These are phyloP conservation scores for Acer campestre DNA, from an alignment of 345 rosid species.

Conservation along the genomic window DNA sequence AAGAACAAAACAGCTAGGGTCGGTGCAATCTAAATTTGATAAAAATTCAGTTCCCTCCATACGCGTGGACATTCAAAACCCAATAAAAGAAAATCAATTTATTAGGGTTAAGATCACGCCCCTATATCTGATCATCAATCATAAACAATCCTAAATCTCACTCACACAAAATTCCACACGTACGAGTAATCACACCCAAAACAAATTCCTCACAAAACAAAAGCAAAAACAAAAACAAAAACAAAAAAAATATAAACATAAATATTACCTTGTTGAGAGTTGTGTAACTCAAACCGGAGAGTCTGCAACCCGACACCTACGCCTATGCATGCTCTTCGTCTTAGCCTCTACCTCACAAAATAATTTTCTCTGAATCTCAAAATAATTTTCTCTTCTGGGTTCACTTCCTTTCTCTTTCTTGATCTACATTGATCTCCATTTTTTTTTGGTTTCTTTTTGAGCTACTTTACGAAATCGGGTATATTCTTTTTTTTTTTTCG, in stretches of 20 bases:
- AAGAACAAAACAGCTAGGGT: not conserved
- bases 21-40: not conserved
- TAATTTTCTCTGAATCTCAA: not conserved
- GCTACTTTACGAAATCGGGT: not conserved
- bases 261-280: not conserved
- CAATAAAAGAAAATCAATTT: not conserved
- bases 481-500: not conserved
- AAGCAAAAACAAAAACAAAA: not conserved
- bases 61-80: constrained; percentile 3
- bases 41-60: not conserved
- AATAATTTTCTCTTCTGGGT: constrained; percentile 9
- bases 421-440: not conserved
- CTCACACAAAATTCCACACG: not conserved
- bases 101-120: not conserved
- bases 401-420: not conserved
- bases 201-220: not conserved
- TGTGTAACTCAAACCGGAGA: constrained; percentile 2
- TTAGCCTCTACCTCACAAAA: constrained; percentile 4
- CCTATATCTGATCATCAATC: not conserved
- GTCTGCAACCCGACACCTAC: constrained; percentile 36
- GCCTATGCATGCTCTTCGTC: constrained; percentile 32
- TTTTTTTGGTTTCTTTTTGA: not conserved
- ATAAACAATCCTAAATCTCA: not conserved
- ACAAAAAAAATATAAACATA: not conserved
- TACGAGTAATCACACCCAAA: not conserved